Evolutionary conservation across 2,329 filamentous ascomycete species (phyloP).

Genomic region (Diaporthe citri): DNA sequence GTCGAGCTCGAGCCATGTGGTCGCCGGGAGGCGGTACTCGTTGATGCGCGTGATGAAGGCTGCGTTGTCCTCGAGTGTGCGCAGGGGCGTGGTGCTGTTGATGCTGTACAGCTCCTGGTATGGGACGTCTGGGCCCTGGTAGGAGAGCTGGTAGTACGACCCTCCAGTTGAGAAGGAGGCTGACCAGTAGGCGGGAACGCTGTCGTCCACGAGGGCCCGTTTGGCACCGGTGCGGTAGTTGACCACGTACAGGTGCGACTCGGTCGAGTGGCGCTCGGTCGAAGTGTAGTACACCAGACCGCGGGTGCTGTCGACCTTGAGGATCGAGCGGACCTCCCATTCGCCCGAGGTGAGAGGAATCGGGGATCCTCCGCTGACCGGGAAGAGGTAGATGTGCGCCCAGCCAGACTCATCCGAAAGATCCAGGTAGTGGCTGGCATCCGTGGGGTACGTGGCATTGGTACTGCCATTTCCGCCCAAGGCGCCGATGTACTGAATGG

Average conservation of each 20-base stretch:
- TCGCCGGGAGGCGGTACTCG: conserved; percentile 73
- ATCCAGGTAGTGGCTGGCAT: conserved; percentile 70
- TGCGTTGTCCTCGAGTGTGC: conserved; percentile 72
- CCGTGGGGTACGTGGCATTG: not conserved
- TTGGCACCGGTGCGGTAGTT: conserved; percentile 67
- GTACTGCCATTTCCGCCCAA: conserved; percentile 43
- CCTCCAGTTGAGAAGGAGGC: conserved; percentile 74
- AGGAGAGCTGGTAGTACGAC: conserved; percentile 75
- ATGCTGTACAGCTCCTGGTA: conserved; percentile 76
- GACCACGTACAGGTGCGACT: conserved; percentile 76
- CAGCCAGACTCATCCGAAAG: conserved; percentile 75
- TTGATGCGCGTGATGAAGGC: conserved; percentile 66
- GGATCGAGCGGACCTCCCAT: conserved; percentile 71
- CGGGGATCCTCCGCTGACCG: conserved; percentile 66
- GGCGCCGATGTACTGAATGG: conserved; percentile 67
- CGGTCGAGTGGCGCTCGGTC: conserved; percentile 74
- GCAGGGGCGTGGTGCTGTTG: conserved; percentile 65
- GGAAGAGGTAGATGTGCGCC: conserved; percentile 75
- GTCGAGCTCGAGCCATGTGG: conserved; percentile 72
- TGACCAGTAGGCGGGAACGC: conserved; percentile 68
- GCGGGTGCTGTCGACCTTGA: conserved; percentile 69
- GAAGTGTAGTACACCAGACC: conserved; percentile 74
- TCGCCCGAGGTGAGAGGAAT: conserved; percentile 72
- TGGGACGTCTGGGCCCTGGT: conserved; percentile 75
- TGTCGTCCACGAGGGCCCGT: conserved; percentile 72